These are phyloP conservation scores for Venturiaceae sp. DNA, from an alignment of 2,329 filamentous ascomycete species.

Conservation along the genomic window DNA sequence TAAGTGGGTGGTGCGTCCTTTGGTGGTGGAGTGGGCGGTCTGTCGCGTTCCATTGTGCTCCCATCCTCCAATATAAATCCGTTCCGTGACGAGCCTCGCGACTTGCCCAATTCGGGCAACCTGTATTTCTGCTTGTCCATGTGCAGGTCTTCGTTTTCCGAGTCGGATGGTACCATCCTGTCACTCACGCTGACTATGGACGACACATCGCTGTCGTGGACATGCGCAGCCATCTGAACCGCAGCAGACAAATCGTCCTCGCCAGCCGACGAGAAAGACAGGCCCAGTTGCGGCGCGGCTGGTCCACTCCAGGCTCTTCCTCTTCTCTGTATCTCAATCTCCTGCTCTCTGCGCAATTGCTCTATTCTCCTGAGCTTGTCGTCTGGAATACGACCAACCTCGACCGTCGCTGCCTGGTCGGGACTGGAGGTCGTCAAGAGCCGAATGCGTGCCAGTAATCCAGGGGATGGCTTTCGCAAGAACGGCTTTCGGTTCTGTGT, in stretches of 20 bases:
- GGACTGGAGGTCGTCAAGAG: conserved; percentile 19
- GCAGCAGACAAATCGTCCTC: conserved; percentile 1
- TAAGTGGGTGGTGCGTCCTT: conserved; percentile 31
- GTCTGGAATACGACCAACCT: conserved; percentile 61
- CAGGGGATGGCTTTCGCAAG: conserved; percentile 29
- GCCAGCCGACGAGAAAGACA: not conserved
- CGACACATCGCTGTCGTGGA: conserved; percentile 35
- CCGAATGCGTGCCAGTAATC: conserved; percentile 33
- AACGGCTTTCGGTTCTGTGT: conserved; percentile 12
- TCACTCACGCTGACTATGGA: conserved; percentile 43
- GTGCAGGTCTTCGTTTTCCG: conserved; percentile 41
- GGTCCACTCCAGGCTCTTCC: conserved; percentile 62
- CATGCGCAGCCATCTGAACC: conserved; percentile 19
- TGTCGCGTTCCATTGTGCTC: conserved; percentile 2
- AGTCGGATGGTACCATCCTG: conserved; percentile 40
- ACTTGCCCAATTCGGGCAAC: conserved; percentile 53
- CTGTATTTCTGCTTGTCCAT: conserved; percentile 70
- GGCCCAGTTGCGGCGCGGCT: not conserved
- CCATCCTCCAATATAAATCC: conserved; percentile 7
- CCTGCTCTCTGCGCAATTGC: conserved; percentile 45
- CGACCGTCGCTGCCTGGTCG: conserved; percentile 26
- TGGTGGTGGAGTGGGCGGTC: conserved; percentile 36
- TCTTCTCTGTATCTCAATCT: conserved; percentile 45
- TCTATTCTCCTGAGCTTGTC: conserved; percentile 62
- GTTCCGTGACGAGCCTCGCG: conserved; percentile 5